These are phyloP conservation scores for Solanum boliviense DNA, from an alignment of 257 asterid genomes.

Conservation along the genomic window DNA sequence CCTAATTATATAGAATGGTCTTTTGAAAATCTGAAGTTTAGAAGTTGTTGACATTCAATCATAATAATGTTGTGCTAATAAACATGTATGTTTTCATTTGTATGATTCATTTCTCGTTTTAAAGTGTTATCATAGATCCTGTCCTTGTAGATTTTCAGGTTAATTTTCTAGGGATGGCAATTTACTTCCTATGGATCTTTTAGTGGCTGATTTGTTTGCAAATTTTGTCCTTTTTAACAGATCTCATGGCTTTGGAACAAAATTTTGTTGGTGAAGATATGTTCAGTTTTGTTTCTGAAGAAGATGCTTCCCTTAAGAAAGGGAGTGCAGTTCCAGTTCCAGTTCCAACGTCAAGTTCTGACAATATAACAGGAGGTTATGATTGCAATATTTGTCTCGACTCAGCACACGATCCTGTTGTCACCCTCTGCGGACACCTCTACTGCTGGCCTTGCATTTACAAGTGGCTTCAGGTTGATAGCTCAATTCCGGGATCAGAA, in stretches of 20 bases:
- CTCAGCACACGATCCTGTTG: conserved; percentile 70
- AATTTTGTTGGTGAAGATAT: conserved; percentile 24
- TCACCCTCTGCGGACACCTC: conserved; percentile 83
- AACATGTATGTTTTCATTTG: not conserved
- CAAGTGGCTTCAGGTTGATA: conserved; percentile 70
- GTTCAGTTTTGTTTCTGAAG: conserved; percentile 26
- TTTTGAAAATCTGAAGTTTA: not conserved
- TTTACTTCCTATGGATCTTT: not conserved
- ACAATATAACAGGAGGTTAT: conserved; percentile 42
- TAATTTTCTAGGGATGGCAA: not conserved
- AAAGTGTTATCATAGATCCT: not conserved
- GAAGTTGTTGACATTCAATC: not conserved
- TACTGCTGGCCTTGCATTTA: conserved; percentile 95
- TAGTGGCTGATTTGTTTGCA: not conserved
- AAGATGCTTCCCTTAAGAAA: conserved; percentile 30
- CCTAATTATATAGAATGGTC: not conserved
- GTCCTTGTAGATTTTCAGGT: not conserved
- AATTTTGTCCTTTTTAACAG: conserved; percentile 22
- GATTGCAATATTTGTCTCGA: conserved; percentile 89
- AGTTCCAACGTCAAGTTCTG: conserved; percentile 22
- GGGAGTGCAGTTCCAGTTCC: conserved; percentile 19
- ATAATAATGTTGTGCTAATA: not conserved
- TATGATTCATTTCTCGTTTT: not conserved
- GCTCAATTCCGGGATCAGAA: conserved; percentile 34
- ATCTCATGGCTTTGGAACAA: conserved; percentile 44